phyloP scores from a whole-genome alignment of 2,329 filamentous ascomycete species.

The Calcarisporium arbuscula region DNA sequence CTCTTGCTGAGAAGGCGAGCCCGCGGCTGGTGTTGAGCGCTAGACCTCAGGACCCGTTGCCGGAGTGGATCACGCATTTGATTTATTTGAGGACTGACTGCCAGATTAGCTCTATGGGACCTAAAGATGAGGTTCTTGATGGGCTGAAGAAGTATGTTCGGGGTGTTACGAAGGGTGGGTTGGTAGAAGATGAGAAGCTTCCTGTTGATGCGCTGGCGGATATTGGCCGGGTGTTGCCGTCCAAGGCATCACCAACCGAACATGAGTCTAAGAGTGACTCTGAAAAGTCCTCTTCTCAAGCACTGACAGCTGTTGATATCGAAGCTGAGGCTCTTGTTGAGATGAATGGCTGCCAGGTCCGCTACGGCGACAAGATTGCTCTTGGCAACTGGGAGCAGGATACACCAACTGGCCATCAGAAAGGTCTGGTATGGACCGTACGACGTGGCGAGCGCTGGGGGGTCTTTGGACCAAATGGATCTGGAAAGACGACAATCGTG shows the following conservation, averaged over 20 bases:
- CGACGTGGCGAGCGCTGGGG: slow-evolving; percentile 82
- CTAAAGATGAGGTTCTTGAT: slow-evolving; percentile 55
- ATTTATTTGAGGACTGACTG: slow-evolving; percentile 64
- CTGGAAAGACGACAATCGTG: slow-evolving; percentile 90
- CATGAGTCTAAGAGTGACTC: slow-evolving; percentile 5
- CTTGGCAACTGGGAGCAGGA: slow-evolving; percentile 74
- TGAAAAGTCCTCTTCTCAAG: slow-evolving; percentile 11
- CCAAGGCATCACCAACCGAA: slow-evolving; percentile 15
- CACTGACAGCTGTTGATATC: slow-evolving; percentile 15
- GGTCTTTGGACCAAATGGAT: slow-evolving; percentile 88
- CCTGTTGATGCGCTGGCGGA: slow-evolving; percentile 43
- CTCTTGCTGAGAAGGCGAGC: slow-evolving; percentile 57
- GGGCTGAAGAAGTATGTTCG: slow-evolving; percentile 42
- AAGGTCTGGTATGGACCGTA: slow-evolving; percentile 78
- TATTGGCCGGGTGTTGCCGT: slow-evolving; percentile 38
- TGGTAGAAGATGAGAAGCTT: slow-evolving; percentile 40
- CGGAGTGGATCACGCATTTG: slow-evolving; percentile 85
- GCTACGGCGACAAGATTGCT: slow-evolving; percentile 70
- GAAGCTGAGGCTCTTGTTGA: slow-evolving; percentile 69
- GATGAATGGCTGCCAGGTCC: slow-evolving; percentile 78
- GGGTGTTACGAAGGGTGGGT: slow-evolving; percentile 36
- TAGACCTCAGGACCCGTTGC: slow-evolving; percentile 79
- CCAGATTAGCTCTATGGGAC: slow-evolving; percentile 58
- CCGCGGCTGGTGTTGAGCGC: slow-evolving; percentile 73
- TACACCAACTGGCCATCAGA: slow-evolving; percentile 37